A percentile compares a stretch with the other conserved stretches of the same genome.
phyloP scores from a whole-genome alignment of 2,329 filamentous ascomycete species.

The Alternaria arborescens region DNA sequence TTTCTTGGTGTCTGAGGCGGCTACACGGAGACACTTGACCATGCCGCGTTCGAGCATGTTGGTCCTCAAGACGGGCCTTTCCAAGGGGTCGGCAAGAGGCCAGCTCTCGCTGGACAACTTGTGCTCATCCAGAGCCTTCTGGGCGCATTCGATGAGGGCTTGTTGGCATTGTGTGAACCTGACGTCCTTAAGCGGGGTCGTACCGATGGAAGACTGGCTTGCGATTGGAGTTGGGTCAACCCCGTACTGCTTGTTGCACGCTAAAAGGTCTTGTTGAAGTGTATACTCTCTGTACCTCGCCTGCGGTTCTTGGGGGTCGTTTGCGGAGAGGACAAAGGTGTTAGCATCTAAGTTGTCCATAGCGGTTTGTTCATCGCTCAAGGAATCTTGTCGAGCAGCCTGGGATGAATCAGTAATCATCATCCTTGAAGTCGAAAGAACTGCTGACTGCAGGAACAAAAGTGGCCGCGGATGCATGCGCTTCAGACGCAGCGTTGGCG shows the following conservation, averaged over 20 bases:
- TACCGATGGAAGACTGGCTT: background rate
- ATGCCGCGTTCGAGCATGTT: background rate
- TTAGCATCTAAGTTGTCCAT: background rate
- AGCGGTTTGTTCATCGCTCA: background rate
- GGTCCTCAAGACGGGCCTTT: background rate
- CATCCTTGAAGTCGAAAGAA: background rate
- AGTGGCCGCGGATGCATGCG: background rate
- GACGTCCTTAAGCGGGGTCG: background rate
- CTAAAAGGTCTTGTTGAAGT: background rate
- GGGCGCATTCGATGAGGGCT: background rate
- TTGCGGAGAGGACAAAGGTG: background rate
- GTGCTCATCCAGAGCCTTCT: background rate
- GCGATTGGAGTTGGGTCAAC: background rate
- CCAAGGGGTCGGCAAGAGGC: background rate
- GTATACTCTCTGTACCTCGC: background rate
- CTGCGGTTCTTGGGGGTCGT: background rate
- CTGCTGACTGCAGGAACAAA: background rate
- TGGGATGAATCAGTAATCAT: background rate
- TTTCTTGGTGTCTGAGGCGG: background rate
- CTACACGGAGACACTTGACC: background rate
- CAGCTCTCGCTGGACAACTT: background rate
- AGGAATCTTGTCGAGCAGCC: background rate
- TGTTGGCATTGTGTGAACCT: background rate
- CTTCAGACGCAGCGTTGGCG: too few relatives aligned
- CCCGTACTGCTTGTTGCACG: background rate